Evolutionary conservation across 2,329 filamentous ascomycete genomes (phyloP).

Genomic region (Beauveria bassiana): DNA sequence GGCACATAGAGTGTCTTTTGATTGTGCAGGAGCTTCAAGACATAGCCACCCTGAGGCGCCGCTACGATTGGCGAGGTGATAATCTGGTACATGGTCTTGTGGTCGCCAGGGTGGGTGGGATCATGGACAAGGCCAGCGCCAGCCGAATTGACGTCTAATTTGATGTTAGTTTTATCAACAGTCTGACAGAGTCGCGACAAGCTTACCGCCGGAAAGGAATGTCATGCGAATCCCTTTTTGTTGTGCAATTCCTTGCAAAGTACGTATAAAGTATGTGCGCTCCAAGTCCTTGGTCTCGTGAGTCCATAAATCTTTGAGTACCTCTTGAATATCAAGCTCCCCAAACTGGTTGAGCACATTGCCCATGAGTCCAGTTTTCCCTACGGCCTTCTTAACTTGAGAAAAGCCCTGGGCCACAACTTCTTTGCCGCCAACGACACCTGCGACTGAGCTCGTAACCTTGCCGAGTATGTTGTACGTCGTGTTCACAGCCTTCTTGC

Average conservation of each 20-base stretch:
- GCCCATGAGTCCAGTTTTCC: conserved; percentile 92
- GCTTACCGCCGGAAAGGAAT: conserved; percentile 78
- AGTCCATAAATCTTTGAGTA: conserved; percentile 94
- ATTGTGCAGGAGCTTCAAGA: conserved; percentile 91
- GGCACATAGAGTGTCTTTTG: conserved; percentile 90
- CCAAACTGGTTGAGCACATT: conserved; percentile 93
- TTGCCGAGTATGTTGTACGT: conserved; percentile 95
- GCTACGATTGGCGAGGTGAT: conserved; percentile 92
- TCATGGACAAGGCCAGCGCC: conserved; percentile 94
- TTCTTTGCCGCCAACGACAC: conserved; percentile 90
- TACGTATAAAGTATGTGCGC: conserved; percentile 91
- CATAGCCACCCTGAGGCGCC: conserved; percentile 73
- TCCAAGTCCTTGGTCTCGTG: conserved; percentile 97
- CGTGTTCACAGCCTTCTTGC: conserved; percentile 93
- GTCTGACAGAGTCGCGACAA: not conserved
- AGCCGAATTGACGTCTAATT: conserved; percentile 71
- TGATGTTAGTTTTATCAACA: not conserved
- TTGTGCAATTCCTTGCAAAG: conserved; percentile 87
- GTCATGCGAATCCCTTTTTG: conserved; percentile 96
- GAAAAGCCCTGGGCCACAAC: conserved; percentile 89
- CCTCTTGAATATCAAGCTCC: conserved; percentile 89
- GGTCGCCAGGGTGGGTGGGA: conserved; percentile 79
- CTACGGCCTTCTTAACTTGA: conserved; percentile 92
- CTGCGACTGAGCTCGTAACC: conserved; percentile 88
- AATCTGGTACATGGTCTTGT: conserved; percentile 99